These are phyloP conservation scores for Fusarium fracticaudum DNA, from an alignment of 2,329 filamentous ascomycete genomes.

Conservation along the genomic window DNA sequence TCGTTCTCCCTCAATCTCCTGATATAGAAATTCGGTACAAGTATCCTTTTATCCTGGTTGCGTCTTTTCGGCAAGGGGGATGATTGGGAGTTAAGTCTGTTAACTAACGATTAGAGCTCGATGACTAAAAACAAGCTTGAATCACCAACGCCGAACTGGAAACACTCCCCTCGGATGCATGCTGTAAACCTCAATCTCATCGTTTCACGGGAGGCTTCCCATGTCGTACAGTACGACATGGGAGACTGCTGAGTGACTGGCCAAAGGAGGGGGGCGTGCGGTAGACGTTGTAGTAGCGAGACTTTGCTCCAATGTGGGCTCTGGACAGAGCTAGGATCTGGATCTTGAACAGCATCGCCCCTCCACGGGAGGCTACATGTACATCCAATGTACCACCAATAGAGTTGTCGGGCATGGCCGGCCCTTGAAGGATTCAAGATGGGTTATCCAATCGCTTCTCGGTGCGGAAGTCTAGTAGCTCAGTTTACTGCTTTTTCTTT, in stretches of 20 bases:
- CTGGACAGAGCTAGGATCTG: slow-evolving; percentile 35
- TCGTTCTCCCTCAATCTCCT: not conserved
- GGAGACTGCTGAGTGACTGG: slow-evolving; percentile 3
- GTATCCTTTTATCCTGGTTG: not conserved
- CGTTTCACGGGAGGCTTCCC: slow-evolving; percentile 22
- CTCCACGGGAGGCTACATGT: slow-evolving; percentile 40
- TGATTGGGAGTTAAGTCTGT: not conserved
- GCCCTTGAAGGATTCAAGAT: slow-evolving; percentile 3
- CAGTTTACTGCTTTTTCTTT: slow-evolving; percentile 8
- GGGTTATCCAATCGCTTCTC: slow-evolving; percentile 9
- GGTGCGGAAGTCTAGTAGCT: not conserved
- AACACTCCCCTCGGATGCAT: slow-evolving; percentile 33
- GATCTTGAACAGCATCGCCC: slow-evolving; percentile 38
- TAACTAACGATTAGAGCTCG: not conserved
- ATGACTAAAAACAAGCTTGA: slow-evolving; percentile 5
- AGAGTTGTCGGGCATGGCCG: slow-evolving; percentile 36
- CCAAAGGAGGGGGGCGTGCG: slow-evolving; percentile 14
- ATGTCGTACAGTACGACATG: slow-evolving; percentile 20
- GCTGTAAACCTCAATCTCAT: slow-evolving; percentile 12
- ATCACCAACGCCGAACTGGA: slow-evolving; percentile 41
- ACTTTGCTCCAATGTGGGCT: slow-evolving; percentile 18
- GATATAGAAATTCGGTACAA: not conserved
- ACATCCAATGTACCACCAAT: slow-evolving; percentile 22
- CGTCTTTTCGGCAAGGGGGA: not conserved
- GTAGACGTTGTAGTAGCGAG: slow-evolving; percentile 5